Conservation (phyloP, 1,139 yeast species). For the Lodderomyces jiufengensis region DNA sequence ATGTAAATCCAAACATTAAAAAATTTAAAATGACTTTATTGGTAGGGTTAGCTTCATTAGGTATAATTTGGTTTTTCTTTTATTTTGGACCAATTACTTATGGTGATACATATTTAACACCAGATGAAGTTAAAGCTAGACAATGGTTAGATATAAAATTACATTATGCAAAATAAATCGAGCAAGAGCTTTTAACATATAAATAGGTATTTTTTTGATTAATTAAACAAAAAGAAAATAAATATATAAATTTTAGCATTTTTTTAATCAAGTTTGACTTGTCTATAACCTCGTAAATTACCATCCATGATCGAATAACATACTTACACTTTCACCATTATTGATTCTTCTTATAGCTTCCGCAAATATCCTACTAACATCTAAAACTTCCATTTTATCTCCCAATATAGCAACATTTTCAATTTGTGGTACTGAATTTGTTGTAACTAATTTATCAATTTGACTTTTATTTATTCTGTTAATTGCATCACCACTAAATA, state of each 20-base stretch:
- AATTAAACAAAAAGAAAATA: too few species aligned
- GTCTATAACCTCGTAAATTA: too few species aligned
- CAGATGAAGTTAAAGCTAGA: constrained; percentile 66
- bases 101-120: constrained; percentile 65
- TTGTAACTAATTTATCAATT: constrained; percentile 81
- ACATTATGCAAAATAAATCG: constrained; percentile 80
- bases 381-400: constrained; percentile 73
- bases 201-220: too few species aligned
- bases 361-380: constrained; percentile 82
- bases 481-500: constrained; percentile 89
- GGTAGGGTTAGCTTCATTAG: constrained; percentile 38
- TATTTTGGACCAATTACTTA: constrained; percentile 84
- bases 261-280: too few species aligned
- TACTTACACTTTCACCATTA: constrained; percentile 93
- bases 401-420: constrained; percentile 54
- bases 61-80: constrained; percentile 60
- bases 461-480: constrained; percentile 63
- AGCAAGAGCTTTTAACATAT: not conserved
- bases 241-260: too few species aligned
- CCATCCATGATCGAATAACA: constrained; percentile 90
- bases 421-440: constrained; percentile 90
- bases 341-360: constrained; percentile 95
- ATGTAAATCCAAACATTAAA: constrained; percentile 12
- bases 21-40: constrained; percentile 29
- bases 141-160: constrained; percentile 80